Percentiles rank a stretch among this genome's conserved stretches.
These are phyloP conservation scores for Scheffersomyces stipitis DNA, from an alignment of 805 yeast species.

Conservation along the genomic window DNA sequence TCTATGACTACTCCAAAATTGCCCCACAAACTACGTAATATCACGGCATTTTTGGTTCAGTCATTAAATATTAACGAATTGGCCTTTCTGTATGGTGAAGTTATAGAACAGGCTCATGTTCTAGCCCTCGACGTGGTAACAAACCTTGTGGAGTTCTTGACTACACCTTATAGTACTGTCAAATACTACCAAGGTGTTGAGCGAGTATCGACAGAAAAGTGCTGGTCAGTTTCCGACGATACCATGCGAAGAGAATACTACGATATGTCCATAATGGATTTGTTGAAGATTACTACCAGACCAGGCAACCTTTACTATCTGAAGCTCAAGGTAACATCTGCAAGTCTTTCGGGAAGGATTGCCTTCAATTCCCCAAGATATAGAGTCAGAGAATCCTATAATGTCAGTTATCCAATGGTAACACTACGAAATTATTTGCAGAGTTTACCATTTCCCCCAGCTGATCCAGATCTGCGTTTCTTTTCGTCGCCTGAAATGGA, in stretches of 20 bases:
- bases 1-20: constrained; percentile 15
- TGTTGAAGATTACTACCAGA: constrained; percentile 1
- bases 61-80: constrained; percentile 12
- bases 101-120: constrained; percentile 23
- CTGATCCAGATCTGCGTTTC: background rate
- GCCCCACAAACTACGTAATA: constrained; percentile 9
- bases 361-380: constrained; percentile 22
- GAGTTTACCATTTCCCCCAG: background rate
- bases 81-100: constrained; percentile 27
- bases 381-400: constrained; percentile 11
- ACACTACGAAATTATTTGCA: background rate
- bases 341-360: constrained; percentile 16
- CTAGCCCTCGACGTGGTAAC: constrained; percentile 20
- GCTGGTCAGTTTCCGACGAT: constrained; percentile 34
- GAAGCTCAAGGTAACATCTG: constrained; percentile 8
- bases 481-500: background rate
- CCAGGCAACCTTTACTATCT: constrained; percentile 1
- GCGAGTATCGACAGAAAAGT: constrained; percentile 20
- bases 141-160: constrained; percentile 15
- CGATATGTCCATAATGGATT: background rate
- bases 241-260: constrained; percentile 19
- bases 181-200: constrained; percentile 6
- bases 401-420: constrained; percentile 4
- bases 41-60: constrained; percentile 11
- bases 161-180: constrained; percentile 1